Evolutionary conservation across 169 alveolate species (phyloP), one percentile per base, ranked within the genome.

Genomic region (Plasmodium reichenowi): DNA sequence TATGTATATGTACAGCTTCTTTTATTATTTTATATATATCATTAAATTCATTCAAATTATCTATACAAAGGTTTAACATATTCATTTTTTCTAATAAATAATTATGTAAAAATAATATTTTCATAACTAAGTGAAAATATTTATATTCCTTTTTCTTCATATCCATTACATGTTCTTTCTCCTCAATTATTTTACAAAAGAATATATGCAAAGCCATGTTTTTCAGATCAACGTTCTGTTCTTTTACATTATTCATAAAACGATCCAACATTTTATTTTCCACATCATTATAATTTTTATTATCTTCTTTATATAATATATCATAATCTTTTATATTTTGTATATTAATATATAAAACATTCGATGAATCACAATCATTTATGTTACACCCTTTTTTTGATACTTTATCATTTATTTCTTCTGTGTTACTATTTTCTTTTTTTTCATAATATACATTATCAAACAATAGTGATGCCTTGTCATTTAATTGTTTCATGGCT

Each of bases 41-140:
- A 29, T 2, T 22, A 66, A 47, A 13, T 13, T 48, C 76, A 43
- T 47, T 22, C 70, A 1, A 12, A 24, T 71, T 71, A n/a, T 47
- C 52, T 47, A 67, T 17, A 54, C 90, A 80, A 32, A 80, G 58
- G 58, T 80, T 80, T 68, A 48, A 67, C 90, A 80, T 80, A 63
- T 80, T 80, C 59, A 80, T 67, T 22, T 80, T 80, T 80, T 80
- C 90, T 13, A 80, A 67, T 68, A 80, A 63, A 80, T 80, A 80
- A 80, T 80, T 80, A 48, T 80, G 90, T 72, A 80, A n/a, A 68
- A 80, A 80, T 29, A 80, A 59, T 17, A 80, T 78, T 60, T 67
- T 80, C 72, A 80, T 32, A 24, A 22, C 32, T 43, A 76, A 64
- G 1, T 67, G 32, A 80, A 80, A 80, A 38, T 54, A 50, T 4